Base-by-base conservation (phyloP, 306 rosid genomes). In the Chamaecrista fasciculata region DNA sequence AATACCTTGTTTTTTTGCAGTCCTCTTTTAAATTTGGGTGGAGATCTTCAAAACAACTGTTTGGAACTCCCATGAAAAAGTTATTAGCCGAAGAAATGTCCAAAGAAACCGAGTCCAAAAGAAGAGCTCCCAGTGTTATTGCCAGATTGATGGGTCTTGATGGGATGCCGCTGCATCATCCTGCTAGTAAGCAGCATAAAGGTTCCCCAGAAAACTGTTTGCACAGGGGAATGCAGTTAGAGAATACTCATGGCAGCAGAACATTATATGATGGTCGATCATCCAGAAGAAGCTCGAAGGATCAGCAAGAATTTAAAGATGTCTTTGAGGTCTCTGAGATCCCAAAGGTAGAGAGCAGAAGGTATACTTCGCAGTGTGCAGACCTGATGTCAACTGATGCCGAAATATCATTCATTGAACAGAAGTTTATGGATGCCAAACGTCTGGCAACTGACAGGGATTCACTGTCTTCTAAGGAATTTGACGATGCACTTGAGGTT, bases 121-220 rank as follows among this genome's bases (percentile, higher is more conserved):
- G 95, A 82, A 83, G 89, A 66, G 67, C 95, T 1, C 95, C 96
- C 0, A 84, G 91, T 77, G 89, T 91, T 56, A 72, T 94, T 78
- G 97, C 99, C 50, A 89, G 85, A 77, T 83, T 94, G 92, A 94
- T 94, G 99, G 99, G 99, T 73, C 96, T 94, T 56, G 99, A 94
- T 53, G 97, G 91, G 71, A 50, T 94, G 77, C 97, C 96, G 0
- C 78, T 76, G 59, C 87, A 82, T 80, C 91, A 84, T 75, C 67
- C 85, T 71, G 15, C 68, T 53, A 75, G 76, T 74, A 90, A 75
- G 80, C 91, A 84, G 42, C 84, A 75, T 1, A 85, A 63, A 56
- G 76, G 67, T 70, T 72, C 71, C 4, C 49, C 84, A 1, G 91
- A 76, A 36, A 71, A 25, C 44, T 55, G 63, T 76, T 55, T 11